phyloP scores from a whole-genome alignment of 768 basidiomycete species.

The Cystoderma amianthinum region DNA sequence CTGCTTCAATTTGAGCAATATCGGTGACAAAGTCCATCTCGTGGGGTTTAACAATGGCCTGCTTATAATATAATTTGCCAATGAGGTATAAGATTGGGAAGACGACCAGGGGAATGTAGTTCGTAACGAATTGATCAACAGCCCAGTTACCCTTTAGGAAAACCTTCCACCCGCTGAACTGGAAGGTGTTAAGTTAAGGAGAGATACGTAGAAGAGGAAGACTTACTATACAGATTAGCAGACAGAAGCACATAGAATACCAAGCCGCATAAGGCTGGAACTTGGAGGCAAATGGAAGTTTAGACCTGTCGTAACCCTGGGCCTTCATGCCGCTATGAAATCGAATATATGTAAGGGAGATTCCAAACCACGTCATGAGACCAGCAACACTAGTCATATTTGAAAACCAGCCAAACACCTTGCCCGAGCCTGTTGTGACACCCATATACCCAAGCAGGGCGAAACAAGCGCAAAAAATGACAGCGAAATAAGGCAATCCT shows the following conservation, averaged over 20 bases:
- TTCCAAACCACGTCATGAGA: constrained; percentile 81
- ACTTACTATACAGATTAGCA: constrained; percentile 60
- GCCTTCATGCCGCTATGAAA: constrained; percentile 79
- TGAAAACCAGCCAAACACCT: constrained; percentile 75
- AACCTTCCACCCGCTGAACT: constrained; percentile 39
- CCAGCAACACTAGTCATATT: constrained; percentile 67
- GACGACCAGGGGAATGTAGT: constrained; percentile 63
- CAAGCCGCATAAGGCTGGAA: constrained; percentile 75
- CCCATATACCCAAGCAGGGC: constrained; percentile 79
- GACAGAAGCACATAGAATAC: constrained; percentile 33
- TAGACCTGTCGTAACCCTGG: constrained; percentile 69
- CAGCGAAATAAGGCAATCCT: constrained; percentile 73
- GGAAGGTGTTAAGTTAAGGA: neutral
- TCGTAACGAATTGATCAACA: constrained; percentile 71
- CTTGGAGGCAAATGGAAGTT: constrained; percentile 61
- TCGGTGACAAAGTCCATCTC: constrained; percentile 86
- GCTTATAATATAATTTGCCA: constrained; percentile 48
- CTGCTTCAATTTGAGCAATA: constrained; percentile 64
- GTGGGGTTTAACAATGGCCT: constrained; percentile 33
- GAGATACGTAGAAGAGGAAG: neutral
- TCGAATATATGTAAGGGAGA: constrained; percentile 69
- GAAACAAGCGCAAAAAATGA: constrained; percentile 65
- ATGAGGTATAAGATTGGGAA: constrained; percentile 73
- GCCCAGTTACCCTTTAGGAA: constrained; percentile 37
- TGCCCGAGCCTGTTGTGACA: constrained; percentile 53